These are phyloP conservation scores for Saccharum hybrid DNA, from an alignment of 202 grass and related monocot species.

Conservation along the genomic window DNA sequence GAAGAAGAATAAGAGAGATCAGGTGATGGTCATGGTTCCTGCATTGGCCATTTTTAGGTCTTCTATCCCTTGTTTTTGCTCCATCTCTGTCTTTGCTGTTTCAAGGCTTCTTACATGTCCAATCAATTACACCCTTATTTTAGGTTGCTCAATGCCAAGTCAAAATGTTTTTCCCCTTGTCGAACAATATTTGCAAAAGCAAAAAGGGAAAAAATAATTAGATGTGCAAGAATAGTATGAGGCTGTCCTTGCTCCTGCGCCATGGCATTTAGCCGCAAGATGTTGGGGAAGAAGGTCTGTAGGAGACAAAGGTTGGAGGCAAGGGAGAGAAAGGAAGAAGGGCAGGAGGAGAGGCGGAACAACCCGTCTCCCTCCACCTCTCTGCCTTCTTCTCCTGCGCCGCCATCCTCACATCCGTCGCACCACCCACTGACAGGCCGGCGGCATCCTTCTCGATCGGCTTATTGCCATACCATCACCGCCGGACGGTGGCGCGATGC, in stretches of 20 bases:
- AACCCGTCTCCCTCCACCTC: too few species aligned
- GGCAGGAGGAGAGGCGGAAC: too few species aligned
- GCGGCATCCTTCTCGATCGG: too few species aligned
- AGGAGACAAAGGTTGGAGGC: constrained; percentile 25
- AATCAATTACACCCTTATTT: constrained; percentile 31
- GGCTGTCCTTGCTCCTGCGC: constrained; percentile 41
- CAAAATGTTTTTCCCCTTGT: not conserved
- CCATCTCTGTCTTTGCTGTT: not conserved
- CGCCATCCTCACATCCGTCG: too few species aligned
- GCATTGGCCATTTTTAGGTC: constrained; percentile 37
- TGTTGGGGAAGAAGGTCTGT: not conserved
- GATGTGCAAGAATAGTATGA: constrained; percentile 63
- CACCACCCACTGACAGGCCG: too few species aligned
- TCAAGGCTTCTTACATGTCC: constrained; percentile 15
- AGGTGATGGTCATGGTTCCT: constrained; percentile 10
- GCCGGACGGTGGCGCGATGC: too few species aligned
- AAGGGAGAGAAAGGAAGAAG: constrained; percentile 38
- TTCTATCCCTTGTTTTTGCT: not conserved
- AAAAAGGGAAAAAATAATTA: not conserved
- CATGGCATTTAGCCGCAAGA: constrained; percentile 37
- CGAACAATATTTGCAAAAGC: not conserved
- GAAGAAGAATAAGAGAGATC: constrained; percentile 17
- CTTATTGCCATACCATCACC: too few species aligned
- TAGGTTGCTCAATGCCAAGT: constrained; percentile 15
- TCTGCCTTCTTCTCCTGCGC: too few species aligned